phyloP scores from a whole-genome alignment of 495 filamentous ascomycete species.

The Apodospora peruviana region DNA sequence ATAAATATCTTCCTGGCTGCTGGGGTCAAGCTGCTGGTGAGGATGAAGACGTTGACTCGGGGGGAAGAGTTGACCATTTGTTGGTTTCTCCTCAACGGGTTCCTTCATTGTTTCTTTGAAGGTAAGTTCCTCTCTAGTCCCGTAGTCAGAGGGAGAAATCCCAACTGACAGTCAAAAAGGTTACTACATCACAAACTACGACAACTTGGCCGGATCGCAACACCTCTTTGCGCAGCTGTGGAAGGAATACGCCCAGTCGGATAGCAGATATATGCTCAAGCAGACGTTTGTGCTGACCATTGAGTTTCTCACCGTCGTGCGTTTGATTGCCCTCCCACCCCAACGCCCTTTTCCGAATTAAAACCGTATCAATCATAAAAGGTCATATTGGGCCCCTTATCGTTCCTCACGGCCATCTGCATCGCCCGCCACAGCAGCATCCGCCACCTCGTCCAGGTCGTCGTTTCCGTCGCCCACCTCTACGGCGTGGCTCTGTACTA shows the following conservation, averaged over 20 bases:
- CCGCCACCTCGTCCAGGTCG: not conserved
- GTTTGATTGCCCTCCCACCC: conserved; percentile 17
- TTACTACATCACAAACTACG: conserved; percentile 69
- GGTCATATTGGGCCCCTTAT: conserved; percentile 74
- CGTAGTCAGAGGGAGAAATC: not conserved
- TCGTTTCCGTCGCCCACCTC: conserved; percentile 60
- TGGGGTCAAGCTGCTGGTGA: not conserved
- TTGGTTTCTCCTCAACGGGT: conserved; percentile 21
- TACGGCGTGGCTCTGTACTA: conserved; percentile 87
- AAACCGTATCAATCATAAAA: conserved; percentile 3
- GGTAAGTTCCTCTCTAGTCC: conserved; percentile 28
- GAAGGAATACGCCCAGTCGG: conserved; percentile 83
- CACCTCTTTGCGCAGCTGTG: conserved; percentile 69
- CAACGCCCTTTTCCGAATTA: not conserved
- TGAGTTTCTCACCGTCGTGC: conserved; percentile 74
- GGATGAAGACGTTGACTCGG: not conserved
- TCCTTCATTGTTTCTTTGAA: conserved; percentile 78
- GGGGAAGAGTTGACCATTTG: not conserved
- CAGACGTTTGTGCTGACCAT: conserved; percentile 80
- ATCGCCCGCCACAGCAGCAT: conserved; percentile 39
- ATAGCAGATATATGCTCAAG: conserved; percentile 74
- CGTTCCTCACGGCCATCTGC: conserved; percentile 56
- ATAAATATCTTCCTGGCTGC: not conserved
- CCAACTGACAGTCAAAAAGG: conserved; percentile 32
- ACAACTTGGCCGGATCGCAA: conserved; percentile 32